phyloP scores from a whole-genome alignment of 139 green algal genomes.

The Penium margaritaceum region DNA sequence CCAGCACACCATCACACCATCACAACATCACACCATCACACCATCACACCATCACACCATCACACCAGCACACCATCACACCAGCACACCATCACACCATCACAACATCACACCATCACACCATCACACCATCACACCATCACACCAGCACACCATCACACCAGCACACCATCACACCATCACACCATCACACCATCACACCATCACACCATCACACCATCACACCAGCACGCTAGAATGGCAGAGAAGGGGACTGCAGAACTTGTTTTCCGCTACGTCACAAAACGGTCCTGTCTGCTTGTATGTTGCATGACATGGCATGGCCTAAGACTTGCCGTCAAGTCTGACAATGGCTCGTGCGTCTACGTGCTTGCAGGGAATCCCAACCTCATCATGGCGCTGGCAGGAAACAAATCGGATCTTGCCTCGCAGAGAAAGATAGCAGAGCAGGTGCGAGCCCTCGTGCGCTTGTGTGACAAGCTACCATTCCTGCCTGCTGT shows the following conservation, averaged over 20 bases:
- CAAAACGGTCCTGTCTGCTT: background rate
- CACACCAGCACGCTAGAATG: background rate
- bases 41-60: no score
- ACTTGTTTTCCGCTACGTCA: constrained; percentile 1
- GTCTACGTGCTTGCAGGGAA: constrained; percentile 53
- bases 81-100: no score
- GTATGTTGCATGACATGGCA: background rate
- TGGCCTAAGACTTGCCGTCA: background rate
- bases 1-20: no score
- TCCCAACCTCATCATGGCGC: constrained; percentile 85
- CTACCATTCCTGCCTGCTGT: background rate
- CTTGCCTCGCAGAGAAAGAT: constrained; percentile 61
- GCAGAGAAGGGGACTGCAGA: background rate
- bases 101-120: no score
- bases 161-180: no score
- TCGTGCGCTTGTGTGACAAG: background rate
- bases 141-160: no score
- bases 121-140: no score
- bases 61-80: no score
- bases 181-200: no score
- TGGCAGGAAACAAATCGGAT: constrained; percentile 96
- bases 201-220: no score
- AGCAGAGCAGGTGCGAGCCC: constrained; percentile 27
- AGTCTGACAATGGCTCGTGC: background rate
- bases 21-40: no score